Conservation (phyloP, 495 filamentous ascomycete genomes). For the Podospora bellae-mahoneyi region DNA sequence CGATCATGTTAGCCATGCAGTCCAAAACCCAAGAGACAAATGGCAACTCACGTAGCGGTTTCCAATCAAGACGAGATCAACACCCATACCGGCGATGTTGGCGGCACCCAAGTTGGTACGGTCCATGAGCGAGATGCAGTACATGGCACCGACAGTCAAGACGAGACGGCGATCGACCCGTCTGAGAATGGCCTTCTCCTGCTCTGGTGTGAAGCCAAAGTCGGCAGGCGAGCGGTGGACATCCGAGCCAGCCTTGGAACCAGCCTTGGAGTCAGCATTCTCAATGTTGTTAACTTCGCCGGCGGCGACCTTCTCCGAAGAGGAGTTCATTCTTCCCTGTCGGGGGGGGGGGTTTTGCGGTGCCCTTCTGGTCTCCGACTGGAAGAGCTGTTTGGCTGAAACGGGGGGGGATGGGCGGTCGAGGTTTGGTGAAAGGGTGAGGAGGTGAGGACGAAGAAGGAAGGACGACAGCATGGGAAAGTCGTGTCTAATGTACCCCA, state of each 20-base stretch:
- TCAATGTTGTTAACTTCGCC: conserved; percentile 15
- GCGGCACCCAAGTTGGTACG: conserved; percentile 64
- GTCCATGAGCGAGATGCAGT: conserved; percentile 66
- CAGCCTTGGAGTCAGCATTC: conserved; percentile 13
- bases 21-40: not conserved
- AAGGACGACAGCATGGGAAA: not conserved
- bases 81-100: conserved; percentile 58
- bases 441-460: conserved; percentile 3
- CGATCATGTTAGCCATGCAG: not conserved
- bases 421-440: not conserved
- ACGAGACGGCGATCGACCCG: conserved; percentile 63
- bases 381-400: not conserved
- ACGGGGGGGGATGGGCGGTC: not conserved
- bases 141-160: conserved; percentile 60
- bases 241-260: not conserved
- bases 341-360: not conserved
- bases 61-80: conserved; percentile 49
- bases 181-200: conserved; percentile 51
- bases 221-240: conserved; percentile 20
- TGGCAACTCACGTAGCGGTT: conserved; percentile 34
- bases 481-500: not conserved
- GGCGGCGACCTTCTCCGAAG: conserved; percentile 19
- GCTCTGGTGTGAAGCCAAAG: conserved; percentile 34
- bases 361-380: not conserved
- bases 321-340: conserved; percentile 11